Base-by-base conservation (phyloP, 495 filamentous ascomycete genomes). In the Lentithecium fluviatile region DNA sequence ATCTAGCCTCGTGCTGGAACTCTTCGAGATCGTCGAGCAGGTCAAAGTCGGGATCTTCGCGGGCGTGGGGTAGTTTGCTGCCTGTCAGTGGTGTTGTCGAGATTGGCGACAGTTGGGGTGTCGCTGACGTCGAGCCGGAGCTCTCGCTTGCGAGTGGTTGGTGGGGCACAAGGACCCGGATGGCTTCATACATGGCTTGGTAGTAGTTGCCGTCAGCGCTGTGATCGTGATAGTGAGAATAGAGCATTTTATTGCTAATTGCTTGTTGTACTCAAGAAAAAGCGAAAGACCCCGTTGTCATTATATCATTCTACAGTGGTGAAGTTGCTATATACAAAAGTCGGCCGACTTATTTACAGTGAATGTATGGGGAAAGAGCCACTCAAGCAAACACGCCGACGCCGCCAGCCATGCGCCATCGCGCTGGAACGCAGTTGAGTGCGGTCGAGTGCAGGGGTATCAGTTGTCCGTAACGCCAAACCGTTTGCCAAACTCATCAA, bases 401-500 rank as follows among this genome's bases (percentile, higher is more conserved):
- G 43, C 29, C 23, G 6, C 7, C 15, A 56, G 17, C 7, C 7
- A 10, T 38, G 21, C 15, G n/a, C 10, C n/a, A 52, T 15, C 24
- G 6, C 29, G 29, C 49, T 29, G 15, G 21, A 13, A 52, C 6
- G 17, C 5, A 32, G 13, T 25, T 6, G 25, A 12, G 29, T 19
- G 29, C 2, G 4, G 40, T n/a, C 13, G 13, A 49, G n/a, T 4
- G 24, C 46, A 49, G 5, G n/a, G 49, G 19, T 47, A 13, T 42
- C 11, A 62, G 45, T 38, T 48, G n/a, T 57, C 46, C n/a, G 52
- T 12, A 3, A 17, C 53, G 38, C 57, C 64, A 78, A 98, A 98
- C 56, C 86, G 78, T 56, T 76, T 80, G 73, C 87, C 85, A 69
- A 98, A 85, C 74, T 95, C 93, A 8, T 78, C 77, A 66, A 88